phyloP scores from a whole-genome alignment of 345 rosid species.

The Garcia nutans region DNA sequence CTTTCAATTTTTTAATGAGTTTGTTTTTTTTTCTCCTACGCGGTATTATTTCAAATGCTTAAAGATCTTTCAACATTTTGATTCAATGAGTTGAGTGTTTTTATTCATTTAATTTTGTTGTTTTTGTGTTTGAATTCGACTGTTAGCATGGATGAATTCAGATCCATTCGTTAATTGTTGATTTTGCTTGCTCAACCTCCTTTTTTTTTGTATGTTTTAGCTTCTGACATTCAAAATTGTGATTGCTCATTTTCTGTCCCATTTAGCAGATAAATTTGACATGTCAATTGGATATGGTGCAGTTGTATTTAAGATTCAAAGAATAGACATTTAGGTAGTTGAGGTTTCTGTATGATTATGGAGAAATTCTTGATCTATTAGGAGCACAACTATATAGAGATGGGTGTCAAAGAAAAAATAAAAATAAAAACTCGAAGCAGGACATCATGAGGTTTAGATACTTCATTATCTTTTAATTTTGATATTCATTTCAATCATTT shows the following conservation, averaged over 20 bases:
- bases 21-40: neutral
- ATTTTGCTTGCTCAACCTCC: neutral
- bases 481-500: neutral
- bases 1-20: neutral
- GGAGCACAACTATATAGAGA: neutral
- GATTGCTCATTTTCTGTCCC: neutral
- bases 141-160: neutral
- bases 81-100: neutral
- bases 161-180: conserved; percentile 7
- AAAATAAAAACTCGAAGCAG: neutral
- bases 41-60: too few relatives aligned
- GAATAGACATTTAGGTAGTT: neutral
- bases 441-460: neutral
- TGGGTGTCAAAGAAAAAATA: neutral
- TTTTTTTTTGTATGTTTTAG: neutral
- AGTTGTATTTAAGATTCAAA: conserved; percentile 8
- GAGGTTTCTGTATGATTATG: neutral
- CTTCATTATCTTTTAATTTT: neutral
- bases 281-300: neutral
- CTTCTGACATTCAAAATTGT: neutral
- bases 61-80: neutral
- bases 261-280: neutral
- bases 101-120: neutral
- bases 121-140: neutral
- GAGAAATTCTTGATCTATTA: conserved; percentile 12